A percentile compares a stretch with the other conserved stretches of the same genome.
phyloP scores from a whole-genome alignment of 2,329 filamentous ascomycete genomes.

The Trichophyton verrucosum region DNA sequence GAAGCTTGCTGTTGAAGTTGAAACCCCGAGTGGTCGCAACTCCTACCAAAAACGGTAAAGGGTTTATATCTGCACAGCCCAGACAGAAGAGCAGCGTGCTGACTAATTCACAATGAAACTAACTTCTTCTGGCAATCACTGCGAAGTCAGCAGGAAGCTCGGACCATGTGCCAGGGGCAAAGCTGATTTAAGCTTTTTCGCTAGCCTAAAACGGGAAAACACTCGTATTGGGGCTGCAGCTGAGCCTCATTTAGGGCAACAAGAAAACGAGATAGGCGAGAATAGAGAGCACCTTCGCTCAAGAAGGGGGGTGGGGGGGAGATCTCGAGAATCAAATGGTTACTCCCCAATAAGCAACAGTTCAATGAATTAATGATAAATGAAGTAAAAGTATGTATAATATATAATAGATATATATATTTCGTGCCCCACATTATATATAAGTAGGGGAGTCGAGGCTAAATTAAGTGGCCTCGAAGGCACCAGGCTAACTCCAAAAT shows the following conservation, averaged over 20 bases:
- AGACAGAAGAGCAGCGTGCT: neutral
- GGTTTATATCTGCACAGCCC: neutral
- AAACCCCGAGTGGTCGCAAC: neutral
- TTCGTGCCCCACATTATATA: neutral
- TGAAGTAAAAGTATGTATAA: neutral
- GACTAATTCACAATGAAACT: neutral
- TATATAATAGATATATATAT: slow-evolving; percentile 1
- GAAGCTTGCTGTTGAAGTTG: neutral
- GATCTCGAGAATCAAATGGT: too few species aligned
- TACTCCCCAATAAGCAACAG: too few species aligned
- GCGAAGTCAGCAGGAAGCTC: neutral
- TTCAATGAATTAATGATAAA: too few species aligned
- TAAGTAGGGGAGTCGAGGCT: neutral
- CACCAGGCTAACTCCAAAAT: neutral
- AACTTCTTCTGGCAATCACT: neutral
- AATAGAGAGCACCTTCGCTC: neutral
- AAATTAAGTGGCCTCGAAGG: neutral
- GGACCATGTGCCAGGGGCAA: neutral
- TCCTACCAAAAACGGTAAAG: neutral
- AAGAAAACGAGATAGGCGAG: neutral
- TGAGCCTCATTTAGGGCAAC: neutral
- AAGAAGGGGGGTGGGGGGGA: too few species aligned
- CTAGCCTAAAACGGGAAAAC: neutral
- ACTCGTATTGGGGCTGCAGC: neutral
- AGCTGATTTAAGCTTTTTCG: neutral